Evolutionary conservation across 352 stramenopile genomes (phyloP).

Genomic region (Phytopythium sindhum): DNA sequence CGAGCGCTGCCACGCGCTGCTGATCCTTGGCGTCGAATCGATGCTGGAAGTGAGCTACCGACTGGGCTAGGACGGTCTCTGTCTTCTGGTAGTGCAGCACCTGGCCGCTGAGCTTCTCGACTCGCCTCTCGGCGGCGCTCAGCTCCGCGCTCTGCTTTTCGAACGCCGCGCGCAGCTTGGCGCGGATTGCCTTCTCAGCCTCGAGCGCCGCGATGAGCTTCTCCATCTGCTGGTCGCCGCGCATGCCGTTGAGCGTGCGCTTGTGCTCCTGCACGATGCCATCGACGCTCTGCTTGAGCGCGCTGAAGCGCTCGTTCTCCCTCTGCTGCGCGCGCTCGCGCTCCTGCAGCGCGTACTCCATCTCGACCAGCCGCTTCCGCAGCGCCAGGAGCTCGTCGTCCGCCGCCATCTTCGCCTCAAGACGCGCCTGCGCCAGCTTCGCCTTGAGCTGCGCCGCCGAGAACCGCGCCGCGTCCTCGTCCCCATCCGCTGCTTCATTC

Average conservation of each 20-base stretch:
- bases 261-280: conserved; percentile 46
- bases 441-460: conserved; percentile 46
- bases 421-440: conserved; percentile 50
- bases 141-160: conserved; percentile 45
- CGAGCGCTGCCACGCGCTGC: conserved; percentile 36
- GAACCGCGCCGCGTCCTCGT: conserved; percentile 28
- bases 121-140: conserved; percentile 33
- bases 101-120: conserved; percentile 38
- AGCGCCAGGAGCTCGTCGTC: conserved; percentile 41
- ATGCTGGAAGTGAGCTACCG: conserved; percentile 64
- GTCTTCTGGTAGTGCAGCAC: conserved; percentile 72
- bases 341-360: conserved; percentile 33
- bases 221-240: conserved; percentile 40
- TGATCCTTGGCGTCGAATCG: conserved; percentile 58
- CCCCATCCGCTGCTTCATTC: neutral
- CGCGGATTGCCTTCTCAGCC: conserved; percentile 41
- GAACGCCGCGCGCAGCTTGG: conserved; percentile 33
- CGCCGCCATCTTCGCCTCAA: conserved; percentile 48
- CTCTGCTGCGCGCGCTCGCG: conserved; percentile 18
- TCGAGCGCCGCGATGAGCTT: conserved; percentile 52
- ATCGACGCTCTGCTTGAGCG: conserved; percentile 36
- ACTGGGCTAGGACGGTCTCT: conserved; percentile 69
- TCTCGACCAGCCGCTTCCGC: conserved; percentile 42
- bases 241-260: conserved; percentile 46
- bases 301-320: conserved; percentile 2